Evolutionary conservation across 352 stramenopile genomes (phyloP), one percentile per base, ranked within the genome.

Genomic region (Halophytophthora polymorphica): DNA sequence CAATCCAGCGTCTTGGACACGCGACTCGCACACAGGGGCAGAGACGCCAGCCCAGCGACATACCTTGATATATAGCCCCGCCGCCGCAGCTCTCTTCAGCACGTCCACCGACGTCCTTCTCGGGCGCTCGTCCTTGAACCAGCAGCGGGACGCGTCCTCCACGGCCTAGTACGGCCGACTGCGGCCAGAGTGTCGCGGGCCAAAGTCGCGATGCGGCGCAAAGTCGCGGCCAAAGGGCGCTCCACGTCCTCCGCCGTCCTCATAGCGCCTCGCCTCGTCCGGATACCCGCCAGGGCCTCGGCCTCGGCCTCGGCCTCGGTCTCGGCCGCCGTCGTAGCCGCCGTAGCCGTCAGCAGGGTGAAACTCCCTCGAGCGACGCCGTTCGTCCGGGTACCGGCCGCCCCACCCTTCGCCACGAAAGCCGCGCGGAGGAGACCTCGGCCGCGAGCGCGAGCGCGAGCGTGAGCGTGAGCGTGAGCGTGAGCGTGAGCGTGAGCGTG

Each of bases 371-470:
- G 41, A 56, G 15, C 17, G 22, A 19, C 28, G 41, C 35, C 51
- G 61, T 13, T 58, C 37, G 4, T 42, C 47, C 17, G 14, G 5
- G 23, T 53, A 46, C 12, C 14, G 33, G 31, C 48, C 44, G 15
- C 29, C 23, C 52, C 52, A 61, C 34, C 34, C 25, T 13, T 38
- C 23, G 45, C 38, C 36, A 38, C 37, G 48, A 19, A 37, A n/a
- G n/a, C n/a, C n/a, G n/a, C n/a, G 53, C 38, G 17, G 46, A 38
- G 38, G 44, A 45, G 1, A 14, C 11, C 43, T 33, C 8, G 29
- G 8, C 34, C 51, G 57, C 37, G 43, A 37, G 10, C 53, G 47
- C 21, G 55, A 58, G 43, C 55, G 44, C n/a, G 60, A 61, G 41
- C 50, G 29, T 18, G 37, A 50, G 49, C 39, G 35, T 54, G 35